Conservation (phyloP, 2,329 filamentous ascomycete genomes). For the Neofusicoccum sp. region DNA sequence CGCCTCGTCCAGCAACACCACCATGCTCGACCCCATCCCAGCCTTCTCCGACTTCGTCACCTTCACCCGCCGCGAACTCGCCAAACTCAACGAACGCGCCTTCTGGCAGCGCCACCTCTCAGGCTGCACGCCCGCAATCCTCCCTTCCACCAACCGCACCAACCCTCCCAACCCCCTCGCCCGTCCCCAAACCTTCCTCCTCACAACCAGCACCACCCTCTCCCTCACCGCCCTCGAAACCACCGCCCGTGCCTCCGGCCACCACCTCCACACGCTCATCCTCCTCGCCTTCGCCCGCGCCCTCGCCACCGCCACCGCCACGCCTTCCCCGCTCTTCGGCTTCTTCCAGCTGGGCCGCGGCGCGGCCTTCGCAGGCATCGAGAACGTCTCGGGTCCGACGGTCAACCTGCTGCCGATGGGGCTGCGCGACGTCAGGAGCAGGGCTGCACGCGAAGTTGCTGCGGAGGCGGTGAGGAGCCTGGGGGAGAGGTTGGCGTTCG, state of each 20-base stretch:
- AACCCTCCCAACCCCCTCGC: not conserved
- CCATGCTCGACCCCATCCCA: not conserved
- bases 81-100: not conserved
- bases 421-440: conserved; percentile 19
- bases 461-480: conserved; percentile 24
- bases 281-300: conserved; percentile 30
- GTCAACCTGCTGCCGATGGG: conserved; percentile 33
- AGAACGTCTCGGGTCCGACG: conserved; percentile 30
- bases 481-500: conserved; percentile 28
- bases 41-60: conserved; percentile 23
- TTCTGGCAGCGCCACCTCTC: conserved; percentile 13
- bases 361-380: conserved; percentile 26
- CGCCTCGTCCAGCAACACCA: not conserved
- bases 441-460: not conserved
- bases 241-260: conserved; percentile 22
- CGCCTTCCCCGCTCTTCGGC: conserved; percentile 28
- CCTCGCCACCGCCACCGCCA: conserved; percentile 24
- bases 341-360: conserved; percentile 36
- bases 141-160: not conserved
- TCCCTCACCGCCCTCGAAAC: conserved; percentile 25
- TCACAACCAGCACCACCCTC: conserved; percentile 25
- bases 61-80: conserved; percentile 22
- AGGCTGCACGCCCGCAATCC: not conserved
- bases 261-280: conserved; percentile 30
- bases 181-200: conserved; percentile 23